These are phyloP conservation scores for Steccherinum ochraceum DNA, from an alignment of 768 basidiomycete genomes.

Conservation along the genomic window DNA sequence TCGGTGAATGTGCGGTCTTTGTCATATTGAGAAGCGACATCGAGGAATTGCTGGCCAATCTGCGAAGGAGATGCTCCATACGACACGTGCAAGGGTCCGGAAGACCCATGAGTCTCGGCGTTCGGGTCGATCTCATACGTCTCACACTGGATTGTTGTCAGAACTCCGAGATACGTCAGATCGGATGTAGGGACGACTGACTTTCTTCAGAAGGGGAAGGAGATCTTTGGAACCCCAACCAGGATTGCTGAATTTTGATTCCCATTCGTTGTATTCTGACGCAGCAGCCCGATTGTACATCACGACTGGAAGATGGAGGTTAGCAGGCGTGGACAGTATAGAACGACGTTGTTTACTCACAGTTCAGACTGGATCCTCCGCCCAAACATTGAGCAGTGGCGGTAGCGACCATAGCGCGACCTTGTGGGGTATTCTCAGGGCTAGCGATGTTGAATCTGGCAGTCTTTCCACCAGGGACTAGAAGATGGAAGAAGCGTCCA, in stretches of 20 bases:
- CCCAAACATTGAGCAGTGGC: slow-evolving; percentile 49
- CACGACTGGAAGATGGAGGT: background rate
- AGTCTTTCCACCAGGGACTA: slow-evolving; percentile 32
- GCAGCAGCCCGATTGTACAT: slow-evolving; percentile 50
- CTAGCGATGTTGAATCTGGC: slow-evolving; percentile 35
- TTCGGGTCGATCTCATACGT: slow-evolving; percentile 25
- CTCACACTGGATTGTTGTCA: slow-evolving; percentile 16
- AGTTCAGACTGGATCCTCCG: slow-evolving; percentile 59
- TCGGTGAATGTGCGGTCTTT: slow-evolving; percentile 34
- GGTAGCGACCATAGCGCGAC: slow-evolving; percentile 38
- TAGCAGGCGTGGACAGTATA: background rate
- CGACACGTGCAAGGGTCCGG: slow-evolving; percentile 31
- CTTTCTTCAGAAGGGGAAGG: slow-evolving; percentile 48
- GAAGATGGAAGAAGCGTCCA: slow-evolving; percentile 39
- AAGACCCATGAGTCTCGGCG: slow-evolving; percentile 29
- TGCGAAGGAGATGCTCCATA: slow-evolving; percentile 33
- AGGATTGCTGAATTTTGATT: slow-evolving; percentile 36
- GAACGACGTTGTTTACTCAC: slow-evolving; percentile 23
- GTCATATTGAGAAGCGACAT: slow-evolving; percentile 41
- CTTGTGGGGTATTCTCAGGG: slow-evolving; percentile 36
- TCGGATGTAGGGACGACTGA: background rate
- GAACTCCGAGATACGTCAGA: background rate
- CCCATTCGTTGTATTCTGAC: slow-evolving; percentile 61
- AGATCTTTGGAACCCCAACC: slow-evolving; percentile 54
- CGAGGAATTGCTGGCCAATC: slow-evolving; percentile 40